These are phyloP conservation scores for Coemansia sp. DNA, from an alignment of 192 early-diverging fungal species.

Conservation along the genomic window DNA sequence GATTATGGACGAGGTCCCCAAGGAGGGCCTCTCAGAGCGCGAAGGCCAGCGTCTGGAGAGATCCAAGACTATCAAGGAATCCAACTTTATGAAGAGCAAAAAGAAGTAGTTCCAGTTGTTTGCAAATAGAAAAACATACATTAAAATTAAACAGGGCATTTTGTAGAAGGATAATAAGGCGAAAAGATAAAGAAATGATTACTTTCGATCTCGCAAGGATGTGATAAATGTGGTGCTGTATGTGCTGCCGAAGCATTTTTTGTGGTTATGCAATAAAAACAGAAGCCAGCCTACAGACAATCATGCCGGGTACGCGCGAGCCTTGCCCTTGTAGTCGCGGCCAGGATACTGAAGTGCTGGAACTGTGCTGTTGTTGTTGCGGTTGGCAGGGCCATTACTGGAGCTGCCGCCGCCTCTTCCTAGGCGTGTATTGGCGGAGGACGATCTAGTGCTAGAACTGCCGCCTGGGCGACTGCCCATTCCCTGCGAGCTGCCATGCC, in stretches of 20 bases:
- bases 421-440: neutral
- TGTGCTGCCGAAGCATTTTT: neutral
- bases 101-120: conserved; percentile 55
- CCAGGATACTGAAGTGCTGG: neutral
- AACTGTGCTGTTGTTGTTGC: neutral
- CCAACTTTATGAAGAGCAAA: conserved; percentile 78
- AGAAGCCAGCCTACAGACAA: neutral
- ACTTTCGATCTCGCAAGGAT: neutral
- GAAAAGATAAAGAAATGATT: conserved; percentile 56
- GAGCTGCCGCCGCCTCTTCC: neutral
- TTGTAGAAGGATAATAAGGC: neutral
- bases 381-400: neutral
- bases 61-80: conserved; percentile 63
- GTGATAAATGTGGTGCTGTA: neutral
- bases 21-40: conserved; percentile 40
- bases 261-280: neutral
- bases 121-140: conserved; percentile 49
- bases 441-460: conserved; percentile 8
- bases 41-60: conserved; percentile 63
- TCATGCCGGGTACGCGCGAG: conserved; percentile 30
- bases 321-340: conserved; percentile 46
- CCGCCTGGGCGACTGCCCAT: conserved; percentile 9
- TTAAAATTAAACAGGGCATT: neutral
- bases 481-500: neutral
- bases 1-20: conserved; percentile 59